Conservation (phyloP, 164 flowering plant species). For the Tetrastigma voinierianum region DNA sequence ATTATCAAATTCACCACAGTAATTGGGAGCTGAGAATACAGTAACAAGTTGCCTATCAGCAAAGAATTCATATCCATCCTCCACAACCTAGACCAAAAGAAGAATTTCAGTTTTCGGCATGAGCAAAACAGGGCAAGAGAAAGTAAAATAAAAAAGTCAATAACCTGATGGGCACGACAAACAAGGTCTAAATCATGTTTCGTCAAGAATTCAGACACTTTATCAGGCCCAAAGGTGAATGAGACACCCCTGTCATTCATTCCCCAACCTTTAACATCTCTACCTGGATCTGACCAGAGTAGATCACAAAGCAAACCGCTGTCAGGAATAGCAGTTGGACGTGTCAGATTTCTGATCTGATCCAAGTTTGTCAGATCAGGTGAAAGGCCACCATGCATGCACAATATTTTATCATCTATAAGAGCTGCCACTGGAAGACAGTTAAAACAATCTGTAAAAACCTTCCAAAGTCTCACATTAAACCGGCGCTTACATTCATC, state of each 20-base stretch:
- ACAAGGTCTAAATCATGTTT: slow-evolving; percentile 67
- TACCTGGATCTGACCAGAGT: slow-evolving; percentile 71
- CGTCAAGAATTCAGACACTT: slow-evolving; percentile 51
- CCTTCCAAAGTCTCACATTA: slow-evolving; percentile 70
- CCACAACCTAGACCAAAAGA: slow-evolving; percentile 44
- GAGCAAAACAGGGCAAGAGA: not conserved
- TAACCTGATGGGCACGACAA: slow-evolving; percentile 79
- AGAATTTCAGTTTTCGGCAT: not conserved
- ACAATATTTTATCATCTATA: slow-evolving; percentile 66
- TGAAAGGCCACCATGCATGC: slow-evolving; percentile 81
- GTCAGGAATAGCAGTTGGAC: slow-evolving; percentile 68
- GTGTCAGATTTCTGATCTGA: slow-evolving; percentile 50
- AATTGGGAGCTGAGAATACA: slow-evolving; percentile 56
- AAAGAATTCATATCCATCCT: slow-evolving; percentile 76
- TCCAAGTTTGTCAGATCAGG: slow-evolving; percentile 60
- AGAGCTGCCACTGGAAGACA: slow-evolving; percentile 77
- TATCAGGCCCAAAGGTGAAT: slow-evolving; percentile 67
- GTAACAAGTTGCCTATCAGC: slow-evolving; percentile 66
- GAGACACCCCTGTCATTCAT: slow-evolving; percentile 79
- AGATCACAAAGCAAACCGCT: slow-evolving; percentile 66
- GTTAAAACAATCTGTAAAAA: slow-evolving; percentile 61
- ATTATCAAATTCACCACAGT: slow-evolving; percentile 66
- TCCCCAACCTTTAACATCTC: slow-evolving; percentile 73
- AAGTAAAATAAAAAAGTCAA: not conserved
- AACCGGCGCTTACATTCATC: slow-evolving; percentile 73